Conservation (phyloP, 2,329 filamentous ascomycete genomes). For the Paecilomyces sp. region DNA sequence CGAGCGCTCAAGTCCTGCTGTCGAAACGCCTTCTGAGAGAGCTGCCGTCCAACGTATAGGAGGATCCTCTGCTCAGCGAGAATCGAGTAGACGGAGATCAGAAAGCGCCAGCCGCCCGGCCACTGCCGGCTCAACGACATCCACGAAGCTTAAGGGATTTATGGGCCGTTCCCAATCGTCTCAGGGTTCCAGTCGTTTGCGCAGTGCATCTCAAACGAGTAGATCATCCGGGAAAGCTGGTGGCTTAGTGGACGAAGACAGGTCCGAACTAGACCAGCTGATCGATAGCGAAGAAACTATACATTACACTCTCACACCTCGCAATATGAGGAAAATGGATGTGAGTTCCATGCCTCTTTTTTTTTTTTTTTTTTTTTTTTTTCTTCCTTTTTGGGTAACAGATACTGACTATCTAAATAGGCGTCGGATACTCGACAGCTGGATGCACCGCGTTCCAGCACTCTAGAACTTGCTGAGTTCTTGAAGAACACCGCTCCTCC, state of each 20-base stretch:
- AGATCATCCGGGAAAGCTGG: conserved; percentile 18
- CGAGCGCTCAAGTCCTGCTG: conserved; percentile 11
- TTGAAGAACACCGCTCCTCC: conserved; percentile 28
- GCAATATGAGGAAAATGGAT: conserved; percentile 69
- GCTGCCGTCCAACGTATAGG: conserved; percentile 35
- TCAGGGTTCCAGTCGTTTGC: conserved; percentile 19
- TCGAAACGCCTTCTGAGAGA: conserved; percentile 24
- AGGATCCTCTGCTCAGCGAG: conserved; percentile 19
- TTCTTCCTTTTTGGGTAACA: neutral
- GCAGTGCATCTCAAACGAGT: conserved; percentile 30
- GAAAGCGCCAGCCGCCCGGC: conserved; percentile 33
- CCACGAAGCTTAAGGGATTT: conserved; percentile 36
- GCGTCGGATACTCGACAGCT: conserved; percentile 27
- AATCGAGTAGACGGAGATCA: conserved; percentile 26
- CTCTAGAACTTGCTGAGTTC: conserved; percentile 31
- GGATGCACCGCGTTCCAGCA: conserved; percentile 24
- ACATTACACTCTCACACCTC: conserved; percentile 73
- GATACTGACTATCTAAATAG: conserved; percentile 9
- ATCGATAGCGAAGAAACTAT: conserved; percentile 78
- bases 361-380: neutral
- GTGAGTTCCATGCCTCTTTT: conserved; percentile 40
- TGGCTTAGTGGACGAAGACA: conserved; percentile 42
- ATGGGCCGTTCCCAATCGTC: conserved; percentile 26
- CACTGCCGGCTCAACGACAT: conserved; percentile 33
- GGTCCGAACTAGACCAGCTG: conserved; percentile 67